Evolutionary conservation across 2,329 filamentous ascomycete genomes (phyloP).

Genomic region (Fusarium virguliforme): DNA sequence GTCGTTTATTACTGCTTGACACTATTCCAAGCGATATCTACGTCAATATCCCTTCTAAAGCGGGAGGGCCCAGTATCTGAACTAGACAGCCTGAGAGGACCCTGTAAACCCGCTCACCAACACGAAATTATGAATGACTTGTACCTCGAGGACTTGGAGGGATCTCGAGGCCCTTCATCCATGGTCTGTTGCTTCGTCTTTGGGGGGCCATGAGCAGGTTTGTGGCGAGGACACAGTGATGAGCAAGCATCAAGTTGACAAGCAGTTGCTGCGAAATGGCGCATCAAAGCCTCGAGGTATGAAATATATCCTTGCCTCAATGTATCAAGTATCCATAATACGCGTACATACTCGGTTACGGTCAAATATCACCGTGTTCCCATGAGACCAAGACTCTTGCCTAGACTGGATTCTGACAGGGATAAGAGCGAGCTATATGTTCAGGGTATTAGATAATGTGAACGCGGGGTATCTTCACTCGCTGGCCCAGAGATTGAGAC

Average conservation of each 20-base stretch:
- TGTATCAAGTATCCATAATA: neutral
- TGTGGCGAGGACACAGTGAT: neutral
- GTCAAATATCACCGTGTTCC: neutral
- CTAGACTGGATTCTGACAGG: neutral
- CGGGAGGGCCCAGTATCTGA: too few species aligned
- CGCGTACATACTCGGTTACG: neutral
- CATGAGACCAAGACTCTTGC: neutral
- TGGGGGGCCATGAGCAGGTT: too few species aligned
- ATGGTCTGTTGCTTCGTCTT: too few species aligned
- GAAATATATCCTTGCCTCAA: neutral
- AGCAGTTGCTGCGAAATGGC: neutral
- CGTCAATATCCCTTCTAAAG: too few species aligned
- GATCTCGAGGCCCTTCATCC: too few species aligned
- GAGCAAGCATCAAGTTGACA: too few species aligned
- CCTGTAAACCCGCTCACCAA: too few species aligned
- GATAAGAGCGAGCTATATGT: neutral
- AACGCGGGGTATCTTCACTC: conserved; percentile 5
- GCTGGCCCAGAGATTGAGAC: neutral
- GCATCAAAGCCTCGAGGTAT: neutral
- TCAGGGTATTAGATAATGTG: neutral
- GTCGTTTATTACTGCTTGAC: too few species aligned
- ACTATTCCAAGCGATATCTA: too few species aligned
- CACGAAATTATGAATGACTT: too few species aligned
- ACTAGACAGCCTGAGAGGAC: too few species aligned
- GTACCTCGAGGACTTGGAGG: too few species aligned